These are phyloP conservation scores for Ascosphaera acerosa DNA, from an alignment of 2,329 filamentous ascomycete genomes.

Conservation along the genomic window DNA sequence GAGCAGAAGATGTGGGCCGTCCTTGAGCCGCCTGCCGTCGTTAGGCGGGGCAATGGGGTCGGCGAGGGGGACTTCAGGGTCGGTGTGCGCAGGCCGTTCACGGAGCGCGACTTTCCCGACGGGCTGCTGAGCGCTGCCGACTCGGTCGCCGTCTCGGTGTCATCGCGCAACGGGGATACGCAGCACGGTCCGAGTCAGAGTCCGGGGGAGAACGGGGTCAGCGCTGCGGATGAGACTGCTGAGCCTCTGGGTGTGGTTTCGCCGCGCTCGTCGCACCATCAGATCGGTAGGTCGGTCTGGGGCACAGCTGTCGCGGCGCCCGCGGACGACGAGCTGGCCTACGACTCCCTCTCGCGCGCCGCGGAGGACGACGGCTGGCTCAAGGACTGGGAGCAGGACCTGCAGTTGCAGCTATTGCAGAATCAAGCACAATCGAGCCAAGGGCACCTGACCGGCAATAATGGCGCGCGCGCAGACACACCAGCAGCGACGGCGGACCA, in stretches of 20 bases:
- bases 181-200: too few relatives aligned
- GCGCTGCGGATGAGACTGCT: background rate
- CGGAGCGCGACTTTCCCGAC: background rate
- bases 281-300: conserved; percentile 48
- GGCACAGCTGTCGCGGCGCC: conserved; percentile 47
- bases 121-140: background rate
- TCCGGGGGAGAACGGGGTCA: background rate
- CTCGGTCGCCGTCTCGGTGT: too few relatives aligned
- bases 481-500: conserved; percentile 4
- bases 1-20: conserved; percentile 40
- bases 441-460: background rate
- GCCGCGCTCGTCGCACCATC: background rate
- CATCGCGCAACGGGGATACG: too few relatives aligned
- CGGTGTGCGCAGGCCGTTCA: background rate
- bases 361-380: conserved; percentile 58
- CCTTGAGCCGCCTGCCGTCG: too few relatives aligned
- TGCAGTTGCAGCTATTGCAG: conserved; percentile 15
- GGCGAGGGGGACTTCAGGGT: background rate
- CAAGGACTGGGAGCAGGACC: conserved; percentile 54
- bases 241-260: too few relatives aligned
- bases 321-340: conserved; percentile 27
- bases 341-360: conserved; percentile 5
- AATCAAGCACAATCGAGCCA: conserved; percentile 10
- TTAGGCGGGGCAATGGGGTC: background rate
- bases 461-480: background rate